phyloP scores from a whole-genome alignment of 495 filamentous ascomycete genomes.

The Sporormia fimetaria region DNA sequence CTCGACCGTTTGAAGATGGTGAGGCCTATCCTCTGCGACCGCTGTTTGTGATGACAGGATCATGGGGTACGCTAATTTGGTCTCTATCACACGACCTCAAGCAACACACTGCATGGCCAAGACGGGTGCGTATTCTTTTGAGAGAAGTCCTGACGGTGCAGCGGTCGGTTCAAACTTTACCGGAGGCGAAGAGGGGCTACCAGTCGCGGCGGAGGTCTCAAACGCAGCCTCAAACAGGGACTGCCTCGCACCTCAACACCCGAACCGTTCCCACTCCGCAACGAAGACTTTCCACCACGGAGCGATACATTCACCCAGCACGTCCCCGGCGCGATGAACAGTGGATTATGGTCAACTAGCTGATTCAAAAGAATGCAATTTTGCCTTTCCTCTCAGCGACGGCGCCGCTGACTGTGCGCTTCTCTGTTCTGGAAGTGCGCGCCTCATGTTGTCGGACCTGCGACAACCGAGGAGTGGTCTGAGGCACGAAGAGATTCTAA shows the following conservation, averaged over 20 bases:
- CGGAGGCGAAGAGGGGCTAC: conserved; percentile 10
- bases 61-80: too few relatives aligned
- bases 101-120: too few relatives aligned
- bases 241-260: conserved; percentile 17
- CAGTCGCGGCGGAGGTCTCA: conserved; percentile 15
- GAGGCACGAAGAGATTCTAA: conserved; percentile 26
- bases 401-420: conserved; percentile 1
- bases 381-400: neutral
- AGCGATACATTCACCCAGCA: neutral
- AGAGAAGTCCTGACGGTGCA: too few relatives aligned
- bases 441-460: too few relatives aligned
- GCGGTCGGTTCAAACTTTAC: conserved; percentile 7
- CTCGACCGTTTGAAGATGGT: too few relatives aligned
- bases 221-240: conserved; percentile 24
- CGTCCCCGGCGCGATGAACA: neutral
- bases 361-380: neutral
- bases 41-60: too few relatives aligned
- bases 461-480: conserved; percentile 20
- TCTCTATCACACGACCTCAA: too few relatives aligned
- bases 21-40: too few relatives aligned
- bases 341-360: too few relatives aligned
- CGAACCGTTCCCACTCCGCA: neutral
- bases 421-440: conserved; percentile 13
- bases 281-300: conserved; percentile 10
- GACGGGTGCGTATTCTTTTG: too few relatives aligned